Evolutionary conservation across 176 grass and related monocot species (phyloP), one percentile per base, ranked within the genome.

Genomic region (Chrysopogon serrulatus): DNA sequence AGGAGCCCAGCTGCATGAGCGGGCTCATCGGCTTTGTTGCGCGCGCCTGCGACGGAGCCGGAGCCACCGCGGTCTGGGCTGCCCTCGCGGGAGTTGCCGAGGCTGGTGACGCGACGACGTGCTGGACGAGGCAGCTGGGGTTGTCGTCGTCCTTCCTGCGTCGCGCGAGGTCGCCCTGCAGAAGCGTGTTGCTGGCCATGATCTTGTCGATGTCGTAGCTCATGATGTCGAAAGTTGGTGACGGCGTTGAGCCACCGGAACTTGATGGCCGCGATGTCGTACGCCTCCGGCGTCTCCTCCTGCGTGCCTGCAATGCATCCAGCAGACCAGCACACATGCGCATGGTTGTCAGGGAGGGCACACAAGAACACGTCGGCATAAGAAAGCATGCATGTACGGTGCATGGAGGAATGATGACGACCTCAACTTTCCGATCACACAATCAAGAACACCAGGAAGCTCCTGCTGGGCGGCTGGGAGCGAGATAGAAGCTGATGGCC

Each of bases 301-400:
- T 98, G 95, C n/a, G 95, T 93, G 47, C 95, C 95, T 98, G 91
- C 56, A n/a, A n/a, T n/a, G n/a, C n/a, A n/a, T n/a, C n/a, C n/a
- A n/a, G n/a, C n/a, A n/a, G n/a, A n/a, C n/a, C n/a, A n/a, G n/a
- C n/a, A n/a, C n/a, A 39, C n/a, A n/a, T n/a, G n/a, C n/a, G n/a
- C n/a, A n/a, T n/a, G n/a, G n/a, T n/a, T n/a, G n/a, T 39, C 36
- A 39, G 3, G 6, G n/a, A n/a, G n/a, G n/a, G n/a, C n/a, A n/a
- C n/a, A n/a, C 2, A 16, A 26, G 54, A n/a, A 32, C 28, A 49
- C 72, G 54, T 68, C 11, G 19, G 34, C 76, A 73, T 4, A n/a
- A n/a, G n/a, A n/a, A 8, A 3, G 34, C 67, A 73, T 56, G 51
- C 3, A 23, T n/a, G n/a, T n/a, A n/a, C n/a, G n/a, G 26, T 62